Conservation (phyloP, 805 yeast species). For the Ogataea paraovalis region DNA sequence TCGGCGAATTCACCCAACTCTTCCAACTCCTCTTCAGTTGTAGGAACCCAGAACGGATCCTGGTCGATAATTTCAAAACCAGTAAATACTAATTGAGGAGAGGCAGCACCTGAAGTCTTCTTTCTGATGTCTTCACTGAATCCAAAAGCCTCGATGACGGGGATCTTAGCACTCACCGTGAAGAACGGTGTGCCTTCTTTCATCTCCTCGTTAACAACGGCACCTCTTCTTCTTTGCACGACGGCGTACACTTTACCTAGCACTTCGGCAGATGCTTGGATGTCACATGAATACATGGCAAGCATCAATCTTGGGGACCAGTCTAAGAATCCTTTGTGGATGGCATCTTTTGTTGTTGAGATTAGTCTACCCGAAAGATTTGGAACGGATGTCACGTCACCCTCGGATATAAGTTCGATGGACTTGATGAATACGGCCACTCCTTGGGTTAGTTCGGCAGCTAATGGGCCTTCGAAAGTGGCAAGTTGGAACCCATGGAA, state of each 20-base stretch:
- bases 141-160: slow-evolving; percentile 96
- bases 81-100: slow-evolving; percentile 87
- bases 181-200: slow-evolving; percentile 98
- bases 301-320: slow-evolving; percentile 89
- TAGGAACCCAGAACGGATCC: slow-evolving; percentile 99
- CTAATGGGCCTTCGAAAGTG: slow-evolving; percentile 79
- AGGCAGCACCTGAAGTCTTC: slow-evolving; percentile 93
- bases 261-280: slow-evolving; percentile 92
- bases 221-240: slow-evolving; percentile 83
- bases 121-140: slow-evolving; percentile 93
- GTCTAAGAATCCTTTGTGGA: slow-evolving; percentile 65
- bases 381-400: slow-evolving; percentile 33
- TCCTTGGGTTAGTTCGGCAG: slow-evolving; percentile 86
- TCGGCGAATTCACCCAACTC: slow-evolving; percentile 92
- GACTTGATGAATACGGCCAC: slow-evolving; percentile 52
- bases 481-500: slow-evolving; percentile 85
- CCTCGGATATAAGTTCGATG: slow-evolving; percentile 27
- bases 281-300: slow-evolving; percentile 92
- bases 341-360: slow-evolving; percentile 65
- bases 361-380: slow-evolving; percentile 70
- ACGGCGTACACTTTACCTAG: slow-evolving; percentile 94
- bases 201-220: slow-evolving; percentile 86
- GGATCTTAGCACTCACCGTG: slow-evolving; percentile 77
- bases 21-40: slow-evolving; percentile 93
- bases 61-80: slow-evolving; percentile 84